Conservation (phyloP, 768 basidiomycete genomes). For the Dioszegia crocea region DNA sequence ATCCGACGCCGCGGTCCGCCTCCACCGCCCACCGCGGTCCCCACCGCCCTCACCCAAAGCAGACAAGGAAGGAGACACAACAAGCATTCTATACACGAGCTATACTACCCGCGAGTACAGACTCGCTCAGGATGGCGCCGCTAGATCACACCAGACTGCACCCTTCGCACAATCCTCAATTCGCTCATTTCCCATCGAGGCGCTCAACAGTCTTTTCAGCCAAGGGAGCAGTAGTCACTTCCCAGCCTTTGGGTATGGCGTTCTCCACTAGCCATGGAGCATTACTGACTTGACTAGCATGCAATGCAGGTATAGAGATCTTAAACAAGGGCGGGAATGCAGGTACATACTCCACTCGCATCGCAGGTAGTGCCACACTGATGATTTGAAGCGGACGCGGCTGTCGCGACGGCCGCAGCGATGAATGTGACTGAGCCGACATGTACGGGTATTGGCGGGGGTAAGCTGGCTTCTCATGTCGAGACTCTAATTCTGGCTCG, state of each 20-base stretch:
- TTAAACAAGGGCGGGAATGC: conserved; percentile 92
- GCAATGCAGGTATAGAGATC: conserved; percentile 86
- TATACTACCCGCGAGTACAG: no score
- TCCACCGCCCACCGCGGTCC: background rate
- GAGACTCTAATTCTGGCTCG: no score
- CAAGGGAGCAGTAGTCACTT: conserved; percentile 80
- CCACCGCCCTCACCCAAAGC: background rate
- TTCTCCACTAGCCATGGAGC: background rate
- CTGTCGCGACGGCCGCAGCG: conserved; percentile 87
- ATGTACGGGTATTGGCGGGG: conserved; percentile 63
- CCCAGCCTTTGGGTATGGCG: conserved; percentile 61
- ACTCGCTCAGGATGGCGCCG: conserved; percentile 32
- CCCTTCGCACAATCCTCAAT: conserved; percentile 59
- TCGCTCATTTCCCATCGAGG: conserved; percentile 74
- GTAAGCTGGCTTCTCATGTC: conserved; percentile 12
- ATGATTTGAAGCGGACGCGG: conserved; percentile 72
- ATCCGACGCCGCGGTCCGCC: background rate
- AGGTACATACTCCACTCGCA: conserved; percentile 55
- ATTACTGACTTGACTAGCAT: conserved; percentile 57
- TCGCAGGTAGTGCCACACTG: background rate
- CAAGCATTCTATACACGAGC: background rate
- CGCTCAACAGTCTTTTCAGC: conserved; percentile 79
- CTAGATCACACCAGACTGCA: conserved; percentile 64
- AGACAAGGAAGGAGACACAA: background rate
- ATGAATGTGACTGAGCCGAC: conserved; percentile 79